Base-by-base conservation (phyloP, 148 eudicot species). In the Persicaria tinctoria region DNA sequence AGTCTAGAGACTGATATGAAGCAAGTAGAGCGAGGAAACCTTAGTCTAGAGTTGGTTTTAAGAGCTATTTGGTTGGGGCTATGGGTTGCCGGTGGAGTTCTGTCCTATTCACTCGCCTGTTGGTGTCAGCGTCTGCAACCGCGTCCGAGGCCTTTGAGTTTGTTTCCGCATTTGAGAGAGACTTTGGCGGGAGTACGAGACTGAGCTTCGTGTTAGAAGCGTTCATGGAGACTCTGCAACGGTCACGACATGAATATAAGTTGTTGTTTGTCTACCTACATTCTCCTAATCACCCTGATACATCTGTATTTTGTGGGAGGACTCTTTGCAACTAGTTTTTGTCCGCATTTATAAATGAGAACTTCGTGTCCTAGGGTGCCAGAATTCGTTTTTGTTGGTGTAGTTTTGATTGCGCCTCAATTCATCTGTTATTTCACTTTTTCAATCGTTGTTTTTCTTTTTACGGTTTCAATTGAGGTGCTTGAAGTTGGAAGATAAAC, bases 141-240 rank as follows among this genome's bases (percentile, higher is more conserved):
- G 83, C 86, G 2, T 45, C 85, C 1, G 97, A 93, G 78, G 98
- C 97, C 1, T 32, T 59, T 82, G 82, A 78, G 32, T 93, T 93
- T 14, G 89, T 88, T 46, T 73, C 84, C 11, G 72, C 72, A 8
- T 93, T 93, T 17, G 92, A 91, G 84, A 83, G 91, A 75, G 96
- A 85, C 38, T 93, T 79, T 55, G 89, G 89, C 41, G 78, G 76
- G 18, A 49, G 70, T 2, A n/a, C 47, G 68, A 77, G 85, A 74
- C 92, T 93, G 51, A 83, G 75, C 59, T 93, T 93, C 11, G 92
- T 88, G 14, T 51, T 77, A 0, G 97, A 91, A 69, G 89, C 89
- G 73, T 93, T 93, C 77, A 91, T 93, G 97, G 98, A 93, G 13
- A 94, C 97, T 18, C 74, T 93, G 76, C 97, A 91, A 81, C 73